A percentile compares a stretch with the other conserved stretches of the same genome.
phyloP scores from a whole-genome alignment of 2,329 filamentous ascomycete species.

The Zelopaecilomyces penicillatus region DNA sequence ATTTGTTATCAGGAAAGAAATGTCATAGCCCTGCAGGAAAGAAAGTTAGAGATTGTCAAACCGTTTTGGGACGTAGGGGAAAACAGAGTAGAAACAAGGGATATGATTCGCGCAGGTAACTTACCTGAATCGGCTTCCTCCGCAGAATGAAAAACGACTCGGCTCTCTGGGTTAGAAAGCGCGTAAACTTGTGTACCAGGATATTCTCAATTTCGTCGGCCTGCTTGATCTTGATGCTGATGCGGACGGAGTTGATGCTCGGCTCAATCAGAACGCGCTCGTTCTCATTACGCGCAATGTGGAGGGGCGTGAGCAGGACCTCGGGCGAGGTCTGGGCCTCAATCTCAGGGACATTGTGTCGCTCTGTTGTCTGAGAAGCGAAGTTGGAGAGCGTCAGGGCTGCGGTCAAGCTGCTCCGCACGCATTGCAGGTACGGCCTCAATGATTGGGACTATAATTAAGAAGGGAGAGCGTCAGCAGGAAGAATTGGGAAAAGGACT shows the following conservation, averaged over 20 bases:
- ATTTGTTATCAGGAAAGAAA: constrained; percentile 97
- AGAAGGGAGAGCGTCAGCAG: constrained; percentile 4
- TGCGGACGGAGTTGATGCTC: constrained; percentile 90
- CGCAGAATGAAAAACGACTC: constrained; percentile 95
- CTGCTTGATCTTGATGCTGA: constrained; percentile 99
- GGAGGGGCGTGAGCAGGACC: constrained; percentile 83
- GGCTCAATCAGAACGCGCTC: constrained; percentile 95
- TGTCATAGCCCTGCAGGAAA: constrained; percentile 75
- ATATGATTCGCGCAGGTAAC: not conserved
- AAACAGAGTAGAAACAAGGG: not conserved
- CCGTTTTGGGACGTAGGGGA: not conserved
- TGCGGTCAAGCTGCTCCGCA: constrained; percentile 87
- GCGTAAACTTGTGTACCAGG: constrained; percentile 94
- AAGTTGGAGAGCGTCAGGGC: constrained; percentile 89
- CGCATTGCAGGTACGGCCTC: constrained; percentile 91
- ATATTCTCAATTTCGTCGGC: constrained; percentile 98
- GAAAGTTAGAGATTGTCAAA: constrained; percentile 10
- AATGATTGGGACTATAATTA: constrained; percentile 77
- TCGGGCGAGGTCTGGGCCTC: constrained; percentile 90
- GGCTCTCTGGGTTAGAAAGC: constrained; percentile 91
- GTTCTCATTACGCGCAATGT: constrained; percentile 90
- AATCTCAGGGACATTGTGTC: constrained; percentile 96
- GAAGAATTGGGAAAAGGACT: too few relatives aligned
- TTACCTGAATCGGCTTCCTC: constrained; percentile 88
- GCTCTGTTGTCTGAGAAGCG: constrained; percentile 89